Conservation (phyloP, 1,139 yeast genomes). For the Kurtzmaniella quercitrusa region DNA sequence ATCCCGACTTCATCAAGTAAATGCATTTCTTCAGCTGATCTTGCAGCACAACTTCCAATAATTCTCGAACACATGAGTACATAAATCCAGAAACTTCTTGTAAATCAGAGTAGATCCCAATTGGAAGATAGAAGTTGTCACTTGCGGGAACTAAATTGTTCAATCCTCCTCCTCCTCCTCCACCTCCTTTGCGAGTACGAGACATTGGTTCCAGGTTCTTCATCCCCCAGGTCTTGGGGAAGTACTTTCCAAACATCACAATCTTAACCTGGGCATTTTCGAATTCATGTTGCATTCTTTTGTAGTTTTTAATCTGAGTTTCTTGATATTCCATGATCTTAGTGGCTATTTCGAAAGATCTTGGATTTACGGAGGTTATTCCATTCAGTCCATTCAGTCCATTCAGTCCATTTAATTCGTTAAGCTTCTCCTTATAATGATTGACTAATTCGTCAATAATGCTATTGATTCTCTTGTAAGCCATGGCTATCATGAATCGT, state of each 20-base stretch:
- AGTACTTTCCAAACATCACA: constrained; percentile 11
- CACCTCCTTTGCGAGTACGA: background rate
- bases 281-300: constrained; percentile 11
- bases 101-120: constrained; percentile 33
- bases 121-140: constrained; percentile 31
- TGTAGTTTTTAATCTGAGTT: constrained; percentile 20
- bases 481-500: constrained; percentile 25
- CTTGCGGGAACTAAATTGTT: constrained; percentile 9
- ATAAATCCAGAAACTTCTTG: constrained; percentile 31
- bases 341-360: constrained; percentile 14
- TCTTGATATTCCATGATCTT: constrained; percentile 29
- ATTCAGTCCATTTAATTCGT: constrained; percentile 5
- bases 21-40: constrained; percentile 2
- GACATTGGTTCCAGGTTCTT: constrained; percentile 12
- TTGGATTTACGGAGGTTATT: background rate
- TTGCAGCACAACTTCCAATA: constrained; percentile 17
- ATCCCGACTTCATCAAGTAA: constrained; percentile 6
- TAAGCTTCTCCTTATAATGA: constrained; percentile 17
- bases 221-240: constrained; percentile 32
- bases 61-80: constrained; percentile 27
- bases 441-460: constrained; percentile 23
- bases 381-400: background rate
- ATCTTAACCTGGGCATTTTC: background rate
- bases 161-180: constrained; percentile 7
- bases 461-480: constrained; percentile 25